Percentiles rank a stretch among this genome's conserved stretches.
These are phyloP conservation scores for Penicillium samsonianum DNA, from an alignment of 495 filamentous ascomycete species.

Conservation along the genomic window DNA sequence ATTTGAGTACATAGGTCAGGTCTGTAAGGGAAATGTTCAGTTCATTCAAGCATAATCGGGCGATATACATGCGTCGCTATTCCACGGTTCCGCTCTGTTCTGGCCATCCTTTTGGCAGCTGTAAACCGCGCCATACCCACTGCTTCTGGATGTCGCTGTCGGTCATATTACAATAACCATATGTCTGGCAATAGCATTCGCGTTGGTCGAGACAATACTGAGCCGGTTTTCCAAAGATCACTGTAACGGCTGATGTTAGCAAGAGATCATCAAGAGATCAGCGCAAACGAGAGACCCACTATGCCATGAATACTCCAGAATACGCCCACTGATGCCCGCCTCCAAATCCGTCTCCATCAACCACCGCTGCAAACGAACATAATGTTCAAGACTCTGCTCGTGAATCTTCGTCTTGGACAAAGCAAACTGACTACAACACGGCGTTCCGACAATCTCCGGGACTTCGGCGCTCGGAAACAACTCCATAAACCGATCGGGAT, in stretches of 20 bases:
- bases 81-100: neutral
- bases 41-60: slow-evolving; percentile 1
- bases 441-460: slow-evolving; percentile 36
- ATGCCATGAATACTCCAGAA: slow-evolving; percentile 75
- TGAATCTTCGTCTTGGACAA: slow-evolving; percentile 53
- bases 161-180: slow-evolving; percentile 35
- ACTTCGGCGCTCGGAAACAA: slow-evolving; percentile 41
- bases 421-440: slow-evolving; percentile 73
- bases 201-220: slow-evolving; percentile 37
- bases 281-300: slow-evolving; percentile 29
- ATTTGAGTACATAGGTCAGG: slow-evolving; percentile 5
- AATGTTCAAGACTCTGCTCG: slow-evolving; percentile 48
- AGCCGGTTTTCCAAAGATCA: slow-evolving; percentile 29
- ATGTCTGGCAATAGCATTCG: slow-evolving; percentile 45
- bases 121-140: slow-evolving; percentile 29
- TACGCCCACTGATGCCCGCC: slow-evolving; percentile 56
- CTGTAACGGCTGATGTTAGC: slow-evolving; percentile 7
- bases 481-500: slow-evolving; percentile 35
- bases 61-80: neutral
- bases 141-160: slow-evolving; percentile 21
- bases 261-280: neutral
- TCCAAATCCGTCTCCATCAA: slow-evolving; percentile 56
- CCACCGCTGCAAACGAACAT: slow-evolving; percentile 58
- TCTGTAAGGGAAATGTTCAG: slow-evolving; percentile 2
- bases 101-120: slow-evolving; percentile 25